Percentiles rank a stretch among this genome's conserved stretches.
Conservation (phyloP, 805 yeast species). For the Scheffersomyces stipitis region DNA sequence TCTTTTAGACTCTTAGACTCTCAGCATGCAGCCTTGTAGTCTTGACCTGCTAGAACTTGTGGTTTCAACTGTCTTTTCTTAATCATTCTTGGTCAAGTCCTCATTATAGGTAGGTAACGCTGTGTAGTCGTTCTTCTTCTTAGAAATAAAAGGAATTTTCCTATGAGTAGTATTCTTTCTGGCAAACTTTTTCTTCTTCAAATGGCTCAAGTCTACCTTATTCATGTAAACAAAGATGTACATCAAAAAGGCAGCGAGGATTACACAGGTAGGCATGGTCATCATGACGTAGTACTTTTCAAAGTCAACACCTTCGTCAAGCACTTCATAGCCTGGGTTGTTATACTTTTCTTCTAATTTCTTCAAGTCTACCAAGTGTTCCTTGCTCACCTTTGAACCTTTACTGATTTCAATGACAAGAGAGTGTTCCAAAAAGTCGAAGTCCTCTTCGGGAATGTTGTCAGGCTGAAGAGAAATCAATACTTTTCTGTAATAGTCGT, state of each 20-base stretch:
- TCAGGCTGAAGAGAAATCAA: slow-evolving; percentile 76
- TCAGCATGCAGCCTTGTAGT: too few species aligned
- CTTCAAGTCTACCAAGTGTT: slow-evolving; percentile 43
- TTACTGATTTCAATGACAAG: slow-evolving; percentile 47
- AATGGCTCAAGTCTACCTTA: slow-evolving; percentile 44
- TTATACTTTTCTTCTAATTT: slow-evolving; percentile 32
- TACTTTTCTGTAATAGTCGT: slow-evolving; percentile 54
- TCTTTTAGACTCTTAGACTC: too few species aligned
- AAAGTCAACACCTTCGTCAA: slow-evolving; percentile 51
- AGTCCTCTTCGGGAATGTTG: slow-evolving; percentile 62
- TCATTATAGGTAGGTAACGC: slow-evolving; percentile 34
- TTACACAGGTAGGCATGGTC: slow-evolving; percentile 66
- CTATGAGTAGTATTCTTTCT: slow-evolving; percentile 26
- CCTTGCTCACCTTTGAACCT: slow-evolving; percentile 55
- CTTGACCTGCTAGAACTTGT: too few species aligned
- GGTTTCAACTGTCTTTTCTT: too few species aligned
- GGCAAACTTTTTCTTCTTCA: slow-evolving; percentile 31
- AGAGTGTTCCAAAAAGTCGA: slow-evolving; percentile 46
- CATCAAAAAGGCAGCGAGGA: slow-evolving; percentile 59
- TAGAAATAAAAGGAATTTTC: slow-evolving; percentile 26
- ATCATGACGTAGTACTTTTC: slow-evolving; percentile 63
- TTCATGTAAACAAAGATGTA: slow-evolving; percentile 62
- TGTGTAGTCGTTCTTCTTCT: slow-evolving; percentile 20
- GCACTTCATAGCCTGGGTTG: slow-evolving; percentile 33
- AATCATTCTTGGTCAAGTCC: slow-evolving; percentile 18